Evolutionary conservation across 1,284 basidiomycete genomes (phyloP).

Genomic region (Boletus sp.): DNA sequence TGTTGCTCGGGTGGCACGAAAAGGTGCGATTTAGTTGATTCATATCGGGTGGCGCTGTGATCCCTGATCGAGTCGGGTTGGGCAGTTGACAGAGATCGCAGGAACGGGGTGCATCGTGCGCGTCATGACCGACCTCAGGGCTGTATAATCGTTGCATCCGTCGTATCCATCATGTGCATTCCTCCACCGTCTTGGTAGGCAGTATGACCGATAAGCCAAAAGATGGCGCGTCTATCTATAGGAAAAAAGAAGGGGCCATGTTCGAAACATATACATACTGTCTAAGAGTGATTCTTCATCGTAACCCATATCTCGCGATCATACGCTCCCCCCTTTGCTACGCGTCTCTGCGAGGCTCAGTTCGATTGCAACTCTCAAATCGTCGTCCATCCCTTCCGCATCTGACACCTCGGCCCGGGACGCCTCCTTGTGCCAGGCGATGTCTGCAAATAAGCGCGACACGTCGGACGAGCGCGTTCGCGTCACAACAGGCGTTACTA

Average conservation of each 20-base stretch:
- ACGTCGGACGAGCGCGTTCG: constrained; percentile 4
- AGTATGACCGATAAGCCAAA: too few species aligned
- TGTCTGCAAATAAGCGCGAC: constrained; percentile 18
- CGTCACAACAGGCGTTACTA: constrained; percentile 7
- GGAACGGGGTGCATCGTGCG: constrained; percentile 96
- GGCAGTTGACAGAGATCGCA: constrained; percentile 88
- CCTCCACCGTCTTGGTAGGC: too few species aligned
- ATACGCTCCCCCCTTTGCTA: constrained; percentile 35
- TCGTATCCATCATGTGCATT: too few species aligned
- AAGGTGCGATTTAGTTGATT: constrained; percentile 22
- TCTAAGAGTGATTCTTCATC: constrained; percentile 2
- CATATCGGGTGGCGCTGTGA: too few species aligned
- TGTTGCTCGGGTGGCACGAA: constrained; percentile 54
- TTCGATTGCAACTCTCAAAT: constrained; percentile 51
- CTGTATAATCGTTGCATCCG: constrained; percentile 49
- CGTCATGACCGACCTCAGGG: constrained; percentile 92
- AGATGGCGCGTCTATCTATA: constrained; percentile 9
- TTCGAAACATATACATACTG: neutral
- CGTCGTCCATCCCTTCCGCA: constrained; percentile 44
- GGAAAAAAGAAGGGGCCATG: neutral
- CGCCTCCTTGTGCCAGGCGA: constrained; percentile 4
- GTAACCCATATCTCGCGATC: constrained; percentile 1
- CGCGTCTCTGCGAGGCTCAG: constrained; percentile 55
- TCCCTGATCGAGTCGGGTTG: constrained; percentile 3
- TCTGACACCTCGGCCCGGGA: neutral